Percentiles rank a stretch among this genome's conserved stretches.
These are phyloP conservation scores for Fistulinella prunicolor DNA, from an alignment of 768 basidiomycete genomes.

Conservation along the genomic window DNA sequence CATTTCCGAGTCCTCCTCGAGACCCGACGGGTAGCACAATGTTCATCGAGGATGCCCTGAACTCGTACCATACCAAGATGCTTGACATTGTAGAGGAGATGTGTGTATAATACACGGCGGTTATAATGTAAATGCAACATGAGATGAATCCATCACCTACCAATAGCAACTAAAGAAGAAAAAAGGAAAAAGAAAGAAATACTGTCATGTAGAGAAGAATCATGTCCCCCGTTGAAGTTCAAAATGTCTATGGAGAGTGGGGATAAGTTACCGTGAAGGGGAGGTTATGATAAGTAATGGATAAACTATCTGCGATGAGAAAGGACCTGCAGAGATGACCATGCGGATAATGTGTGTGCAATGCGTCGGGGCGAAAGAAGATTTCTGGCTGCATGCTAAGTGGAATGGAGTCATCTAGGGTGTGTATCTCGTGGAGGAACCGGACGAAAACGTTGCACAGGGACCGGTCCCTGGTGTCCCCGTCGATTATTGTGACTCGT, in stretches of 20 bases:
- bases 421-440: background rate
- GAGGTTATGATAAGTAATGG: slow-evolving; percentile 13
- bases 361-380: background rate
- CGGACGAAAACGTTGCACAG: slow-evolving; percentile 3
- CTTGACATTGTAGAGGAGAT: too few species aligned
- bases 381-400: background rate
- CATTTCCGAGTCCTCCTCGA: too few species aligned
- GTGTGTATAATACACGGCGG: too few species aligned
- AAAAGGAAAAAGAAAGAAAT: too few species aligned
- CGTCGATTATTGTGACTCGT: background rate
- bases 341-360: background rate
- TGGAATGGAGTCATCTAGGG: background rate
- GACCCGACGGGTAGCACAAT: too few species aligned
- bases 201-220: too few species aligned
- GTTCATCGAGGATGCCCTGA: too few species aligned
- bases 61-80: too few species aligned
- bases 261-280: slow-evolving; percentile 17
- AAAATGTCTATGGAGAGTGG: slow-evolving; percentile 3
- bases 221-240: too few species aligned
- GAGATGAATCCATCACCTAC: too few species aligned
- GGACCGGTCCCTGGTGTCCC: slow-evolving; percentile 6
- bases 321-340: background rate
- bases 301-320: slow-evolving; percentile 23
- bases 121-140: too few species aligned
- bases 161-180: too few species aligned